Conservation (phyloP, 2,329 filamentous ascomycete species). For the Colletotrichum sp. region DNA sequence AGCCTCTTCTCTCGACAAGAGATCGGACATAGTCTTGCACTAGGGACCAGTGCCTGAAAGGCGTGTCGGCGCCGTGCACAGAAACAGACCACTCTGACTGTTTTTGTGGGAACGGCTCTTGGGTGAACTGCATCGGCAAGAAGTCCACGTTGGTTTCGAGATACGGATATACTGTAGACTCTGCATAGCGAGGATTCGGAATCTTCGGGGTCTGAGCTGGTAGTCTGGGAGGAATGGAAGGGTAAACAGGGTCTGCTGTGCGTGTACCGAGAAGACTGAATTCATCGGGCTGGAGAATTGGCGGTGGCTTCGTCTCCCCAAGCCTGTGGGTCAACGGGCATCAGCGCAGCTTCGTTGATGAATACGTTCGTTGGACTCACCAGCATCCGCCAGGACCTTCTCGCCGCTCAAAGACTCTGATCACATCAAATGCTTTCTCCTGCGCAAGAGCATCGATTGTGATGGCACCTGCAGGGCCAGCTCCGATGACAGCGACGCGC, state of each 20-base stretch:
- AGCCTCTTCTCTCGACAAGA: constrained; percentile 57
- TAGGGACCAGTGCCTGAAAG: constrained; percentile 65
- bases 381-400: constrained; percentile 66
- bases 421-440: constrained; percentile 62
- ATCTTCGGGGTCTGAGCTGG: constrained; percentile 51
- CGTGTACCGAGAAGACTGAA: constrained; percentile 51
- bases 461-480: constrained; percentile 65
- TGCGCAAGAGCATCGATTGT: constrained; percentile 63
- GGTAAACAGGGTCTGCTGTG: constrained; percentile 52
- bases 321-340: constrained; percentile 32
- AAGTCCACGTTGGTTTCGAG: constrained; percentile 69
- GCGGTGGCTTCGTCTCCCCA: constrained; percentile 39
- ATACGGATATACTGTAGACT: constrained; percentile 66
- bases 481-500: constrained; percentile 63
- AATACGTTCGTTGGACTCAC: constrained; percentile 37
- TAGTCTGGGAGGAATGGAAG: constrained; percentile 47
- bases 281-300: constrained; percentile 39
- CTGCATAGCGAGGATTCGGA: constrained; percentile 54
- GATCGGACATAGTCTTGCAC: constrained; percentile 59
- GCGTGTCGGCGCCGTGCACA: constrained; percentile 59
- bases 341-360: neutral
- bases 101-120: constrained; percentile 55
- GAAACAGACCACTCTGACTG: constrained; percentile 31
- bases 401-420: constrained; percentile 68
- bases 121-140: constrained; percentile 63